phyloP scores from a whole-genome alignment of 2,329 filamentous ascomycete species.

The Penicillium crustosum region DNA sequence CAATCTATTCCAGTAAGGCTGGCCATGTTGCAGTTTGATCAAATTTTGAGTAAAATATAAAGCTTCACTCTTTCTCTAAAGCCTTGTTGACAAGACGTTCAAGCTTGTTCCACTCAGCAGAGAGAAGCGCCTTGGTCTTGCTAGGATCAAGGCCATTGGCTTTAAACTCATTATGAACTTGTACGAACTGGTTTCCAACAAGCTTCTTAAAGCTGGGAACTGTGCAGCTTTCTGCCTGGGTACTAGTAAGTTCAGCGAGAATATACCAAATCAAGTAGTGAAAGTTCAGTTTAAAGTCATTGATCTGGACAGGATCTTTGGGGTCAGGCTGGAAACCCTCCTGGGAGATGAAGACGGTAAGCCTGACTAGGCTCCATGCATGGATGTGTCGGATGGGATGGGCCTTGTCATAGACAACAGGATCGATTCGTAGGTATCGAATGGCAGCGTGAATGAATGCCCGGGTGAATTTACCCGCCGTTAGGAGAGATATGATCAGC shows the following conservation, averaged over 20 bases:
- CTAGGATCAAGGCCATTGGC: slow-evolving; percentile 29
- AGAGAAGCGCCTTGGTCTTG: slow-evolving; percentile 23
- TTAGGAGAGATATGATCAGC: slow-evolving; percentile 51
- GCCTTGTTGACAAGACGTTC: slow-evolving; percentile 35
- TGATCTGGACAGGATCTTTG: slow-evolving; percentile 19
- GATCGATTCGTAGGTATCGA: slow-evolving; percentile 53
- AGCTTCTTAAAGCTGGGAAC: slow-evolving; percentile 34
- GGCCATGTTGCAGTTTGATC: background rate
- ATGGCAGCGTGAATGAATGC: slow-evolving; percentile 55
- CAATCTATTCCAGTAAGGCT: background rate
- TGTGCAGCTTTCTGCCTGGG: slow-evolving; percentile 27
- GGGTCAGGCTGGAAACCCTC: slow-evolving; percentile 20
- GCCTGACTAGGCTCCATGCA: slow-evolving; percentile 36
- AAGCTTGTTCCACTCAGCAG: slow-evolving; percentile 52
- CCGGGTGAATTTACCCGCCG: slow-evolving; percentile 42
- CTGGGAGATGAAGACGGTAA: slow-evolving; percentile 31
- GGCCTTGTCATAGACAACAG: slow-evolving; percentile 49
- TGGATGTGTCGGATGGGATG: slow-evolving; percentile 58
- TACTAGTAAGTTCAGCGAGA: slow-evolving; percentile 28
- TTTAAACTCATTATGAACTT: slow-evolving; percentile 31
- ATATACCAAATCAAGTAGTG: slow-evolving; percentile 38
- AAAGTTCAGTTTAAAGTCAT: slow-evolving; percentile 31
- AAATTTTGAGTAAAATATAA: background rate
- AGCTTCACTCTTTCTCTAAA: slow-evolving; percentile 28
- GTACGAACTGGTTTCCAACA: slow-evolving; percentile 26